phyloP scores from a whole-genome alignment of 768 basidiomycete genomes.

The Ephemerocybe angulata region DNA sequence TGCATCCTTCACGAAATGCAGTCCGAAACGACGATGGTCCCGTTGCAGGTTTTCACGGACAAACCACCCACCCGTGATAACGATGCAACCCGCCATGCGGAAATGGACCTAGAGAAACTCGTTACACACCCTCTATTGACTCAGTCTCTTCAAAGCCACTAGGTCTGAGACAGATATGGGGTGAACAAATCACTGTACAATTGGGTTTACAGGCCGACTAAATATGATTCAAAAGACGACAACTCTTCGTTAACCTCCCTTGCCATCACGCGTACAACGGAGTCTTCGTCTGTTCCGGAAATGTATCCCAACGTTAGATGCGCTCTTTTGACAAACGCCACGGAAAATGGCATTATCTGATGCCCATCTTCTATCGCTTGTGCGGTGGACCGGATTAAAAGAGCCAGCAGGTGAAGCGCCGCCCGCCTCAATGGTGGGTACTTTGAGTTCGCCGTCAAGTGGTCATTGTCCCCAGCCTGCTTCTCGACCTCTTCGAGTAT shows the following conservation, averaged over 20 bases:
- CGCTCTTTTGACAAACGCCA: constrained; percentile 43
- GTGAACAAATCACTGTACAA: constrained; percentile 40
- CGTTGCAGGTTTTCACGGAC: constrained; percentile 5
- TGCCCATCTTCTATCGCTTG: constrained; percentile 46
- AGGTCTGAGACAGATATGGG: constrained; percentile 96
- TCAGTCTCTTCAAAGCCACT: constrained; percentile 48
- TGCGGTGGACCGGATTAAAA: constrained; percentile 61
- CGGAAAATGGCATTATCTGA: constrained; percentile 19
- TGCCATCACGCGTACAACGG: constrained; percentile 70
- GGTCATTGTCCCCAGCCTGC: constrained; percentile 40
- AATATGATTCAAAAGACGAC: constrained; percentile 26
- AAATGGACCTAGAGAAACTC: constrained; percentile 12
- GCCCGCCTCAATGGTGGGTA: constrained; percentile 81
- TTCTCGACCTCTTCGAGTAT: constrained; percentile 14
- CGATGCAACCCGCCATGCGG: constrained; percentile 3
- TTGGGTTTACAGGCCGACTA: constrained; percentile 29
- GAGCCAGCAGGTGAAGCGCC: constrained; percentile 76
- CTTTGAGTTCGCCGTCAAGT: constrained; percentile 51
- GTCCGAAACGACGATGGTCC: background rate
- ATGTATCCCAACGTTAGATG: constrained; percentile 67
- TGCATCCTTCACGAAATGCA: background rate
- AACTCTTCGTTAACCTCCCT: constrained; percentile 60
- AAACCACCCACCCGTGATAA: background rate
- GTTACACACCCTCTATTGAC: constrained; percentile 70
- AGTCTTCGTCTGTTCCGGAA: constrained; percentile 67